Evolutionary conservation across 371 early-diverging fungal species (phyloP).

Genomic region (Astathelohania contejeani): DNA sequence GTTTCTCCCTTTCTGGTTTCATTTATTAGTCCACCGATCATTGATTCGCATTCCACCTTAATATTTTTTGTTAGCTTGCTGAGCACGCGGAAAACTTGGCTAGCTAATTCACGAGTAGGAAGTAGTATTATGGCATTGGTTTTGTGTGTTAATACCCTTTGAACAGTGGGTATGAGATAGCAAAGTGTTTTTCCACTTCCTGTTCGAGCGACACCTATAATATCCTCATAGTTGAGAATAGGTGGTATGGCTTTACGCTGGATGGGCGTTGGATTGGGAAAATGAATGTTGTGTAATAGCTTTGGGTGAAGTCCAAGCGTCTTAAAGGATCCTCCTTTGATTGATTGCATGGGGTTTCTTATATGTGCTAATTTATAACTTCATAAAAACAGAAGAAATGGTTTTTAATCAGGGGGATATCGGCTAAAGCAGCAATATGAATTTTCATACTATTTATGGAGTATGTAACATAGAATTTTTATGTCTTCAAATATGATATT

Average conservation of each 20-base stretch:
- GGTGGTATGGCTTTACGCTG: conserved; percentile 78
- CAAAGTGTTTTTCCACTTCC: conserved; percentile 96
- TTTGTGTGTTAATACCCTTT: conserved; percentile 54
- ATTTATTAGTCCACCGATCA: conserved; percentile 14
- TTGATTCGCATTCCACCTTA: background rate
- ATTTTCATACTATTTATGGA: too few relatives aligned
- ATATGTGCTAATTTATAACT: too few relatives aligned
- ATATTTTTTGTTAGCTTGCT: conserved; percentile 32
- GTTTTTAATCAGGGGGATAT: too few relatives aligned
- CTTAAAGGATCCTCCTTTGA: conserved; percentile 45
- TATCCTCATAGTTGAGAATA: conserved; percentile 78
- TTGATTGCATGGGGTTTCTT: too few relatives aligned
- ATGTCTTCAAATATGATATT: too few relatives aligned
- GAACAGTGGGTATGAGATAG: conserved; percentile 75
- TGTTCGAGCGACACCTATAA: conserved; percentile 86
- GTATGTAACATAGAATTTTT: too few relatives aligned
- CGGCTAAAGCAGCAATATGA: too few relatives aligned
- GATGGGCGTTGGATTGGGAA: conserved; percentile 67
- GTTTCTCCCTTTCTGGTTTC: conserved; percentile 22
- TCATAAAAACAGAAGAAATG: too few relatives aligned
- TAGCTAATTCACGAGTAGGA: conserved; percentile 48
- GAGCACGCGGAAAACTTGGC: conserved; percentile 29
- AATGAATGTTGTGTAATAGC: conserved; percentile 46
- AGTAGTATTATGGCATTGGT: conserved; percentile 43
- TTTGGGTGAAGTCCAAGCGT: conserved; percentile 35